A percentile compares a stretch with the other conserved stretches of the same genome.
These are phyloP conservation scores for Leccinellum albellum DNA, from an alignment of 768 basidiomycete genomes.

Conservation along the genomic window DNA sequence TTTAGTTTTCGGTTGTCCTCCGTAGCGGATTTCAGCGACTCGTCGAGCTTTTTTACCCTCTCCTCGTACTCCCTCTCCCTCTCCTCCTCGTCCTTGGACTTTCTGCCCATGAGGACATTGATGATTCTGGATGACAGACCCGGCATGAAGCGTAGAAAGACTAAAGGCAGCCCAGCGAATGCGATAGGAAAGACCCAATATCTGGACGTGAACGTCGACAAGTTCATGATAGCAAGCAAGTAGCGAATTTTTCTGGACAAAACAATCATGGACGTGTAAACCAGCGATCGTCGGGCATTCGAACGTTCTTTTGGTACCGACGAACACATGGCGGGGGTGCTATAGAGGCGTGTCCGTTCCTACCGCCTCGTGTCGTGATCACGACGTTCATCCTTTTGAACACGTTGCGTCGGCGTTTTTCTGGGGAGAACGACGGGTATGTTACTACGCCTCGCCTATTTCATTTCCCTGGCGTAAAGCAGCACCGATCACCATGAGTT, in stretches of 20 bases:
- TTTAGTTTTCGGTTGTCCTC: constrained; percentile 21
- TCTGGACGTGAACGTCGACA: constrained; percentile 26
- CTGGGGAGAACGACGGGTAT: too few relatives aligned
- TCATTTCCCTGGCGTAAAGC: too few relatives aligned
- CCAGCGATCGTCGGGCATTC: constrained; percentile 24
- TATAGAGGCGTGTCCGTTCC: constrained; percentile 18
- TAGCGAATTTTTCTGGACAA: too few relatives aligned
- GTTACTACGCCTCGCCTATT: constrained; percentile 18
- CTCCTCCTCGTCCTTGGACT: constrained; percentile 22
- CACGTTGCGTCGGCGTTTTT: too few relatives aligned
- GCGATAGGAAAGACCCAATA: constrained; percentile 28
- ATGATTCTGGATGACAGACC: not conserved
- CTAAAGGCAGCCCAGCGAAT: constrained; percentile 25
- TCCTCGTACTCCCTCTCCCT: constrained; percentile 12
- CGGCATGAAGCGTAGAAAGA: constrained; percentile 19
- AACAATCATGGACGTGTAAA: too few relatives aligned
- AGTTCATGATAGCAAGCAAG: too few relatives aligned
- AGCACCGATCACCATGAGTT: not conserved
- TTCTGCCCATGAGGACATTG: not conserved
- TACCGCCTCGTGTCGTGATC: constrained; percentile 18
- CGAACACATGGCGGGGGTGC: constrained; percentile 28
- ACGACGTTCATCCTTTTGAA: too few relatives aligned
- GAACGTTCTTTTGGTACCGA: constrained; percentile 17
- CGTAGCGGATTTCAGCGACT: not conserved
- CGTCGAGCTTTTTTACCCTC: constrained; percentile 17